phyloP scores from a whole-genome alignment of 2,329 filamentous ascomycete genomes.

The Ophiocordyceps australis region DNA sequence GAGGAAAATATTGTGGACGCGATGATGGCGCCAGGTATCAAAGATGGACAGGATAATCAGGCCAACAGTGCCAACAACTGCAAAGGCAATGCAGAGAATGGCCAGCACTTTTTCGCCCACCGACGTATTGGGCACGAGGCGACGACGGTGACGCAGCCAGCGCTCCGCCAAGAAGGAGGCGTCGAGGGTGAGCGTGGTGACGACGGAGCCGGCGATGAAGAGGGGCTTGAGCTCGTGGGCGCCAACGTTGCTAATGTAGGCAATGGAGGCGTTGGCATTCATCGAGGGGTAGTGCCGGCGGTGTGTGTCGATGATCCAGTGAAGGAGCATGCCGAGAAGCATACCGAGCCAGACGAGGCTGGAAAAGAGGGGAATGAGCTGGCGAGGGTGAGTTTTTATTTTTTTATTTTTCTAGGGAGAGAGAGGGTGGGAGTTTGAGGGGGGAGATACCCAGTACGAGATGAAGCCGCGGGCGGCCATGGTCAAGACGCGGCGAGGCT shows the following conservation, averaged over 20 bases:
- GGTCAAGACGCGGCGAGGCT: conserved; percentile 1
- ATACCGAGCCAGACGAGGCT: conserved; percentile 47
- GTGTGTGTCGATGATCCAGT: conserved; percentile 43
- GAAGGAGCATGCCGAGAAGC: conserved; percentile 50
- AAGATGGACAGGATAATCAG: conserved; percentile 74
- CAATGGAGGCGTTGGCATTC: conserved; percentile 36
- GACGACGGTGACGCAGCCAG: conserved; percentile 66
- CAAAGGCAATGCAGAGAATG: conserved; percentile 43
- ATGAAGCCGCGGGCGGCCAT: conserved; percentile 14
- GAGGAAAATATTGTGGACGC: conserved; percentile 59
- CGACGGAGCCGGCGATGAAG: conserved; percentile 53
- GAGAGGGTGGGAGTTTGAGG: neutral
- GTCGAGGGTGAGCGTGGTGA: conserved; percentile 68
- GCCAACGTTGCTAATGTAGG: conserved; percentile 56
- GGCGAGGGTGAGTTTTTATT: neutral
- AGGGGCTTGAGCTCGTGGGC: conserved; percentile 49
- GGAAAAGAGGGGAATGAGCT: conserved; percentile 53
- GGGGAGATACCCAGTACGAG: conserved; percentile 19
- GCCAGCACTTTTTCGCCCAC: conserved; percentile 43
- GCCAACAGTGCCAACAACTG: conserved; percentile 58
- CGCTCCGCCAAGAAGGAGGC: conserved; percentile 65
- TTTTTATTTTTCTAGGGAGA: no score
- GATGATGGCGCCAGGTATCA: conserved; percentile 53
- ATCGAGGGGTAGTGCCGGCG: conserved; percentile 42
- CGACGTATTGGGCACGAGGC: conserved; percentile 56